Evolutionary conservation across 345 rosid genomes (phyloP).

Genomic region (Eucalyptus polyanthemos): DNA sequence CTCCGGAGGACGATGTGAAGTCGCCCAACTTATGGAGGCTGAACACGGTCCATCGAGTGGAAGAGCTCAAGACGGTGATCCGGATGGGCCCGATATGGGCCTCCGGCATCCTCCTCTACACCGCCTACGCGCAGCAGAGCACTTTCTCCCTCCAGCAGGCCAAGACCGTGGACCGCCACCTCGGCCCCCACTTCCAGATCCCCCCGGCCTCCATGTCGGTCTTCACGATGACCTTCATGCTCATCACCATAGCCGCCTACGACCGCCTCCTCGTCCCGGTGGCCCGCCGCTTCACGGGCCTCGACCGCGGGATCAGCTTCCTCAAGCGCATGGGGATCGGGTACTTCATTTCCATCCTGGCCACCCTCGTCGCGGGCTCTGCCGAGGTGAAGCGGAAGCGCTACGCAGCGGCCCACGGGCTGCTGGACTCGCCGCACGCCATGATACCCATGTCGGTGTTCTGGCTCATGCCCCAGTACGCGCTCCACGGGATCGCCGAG

Average conservation of each 20-base stretch:
- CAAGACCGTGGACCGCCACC: slow-evolving; percentile 71
- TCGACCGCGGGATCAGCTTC: slow-evolving; percentile 68
- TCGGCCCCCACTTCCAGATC: slow-evolving; percentile 57
- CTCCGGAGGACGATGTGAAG: slow-evolving; percentile 36
- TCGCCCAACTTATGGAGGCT: slow-evolving; percentile 57
- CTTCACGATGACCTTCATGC: slow-evolving; percentile 72
- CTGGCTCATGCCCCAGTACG: slow-evolving; percentile 72
- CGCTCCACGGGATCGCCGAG: slow-evolving; percentile 79
- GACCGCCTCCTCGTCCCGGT: slow-evolving; percentile 54
- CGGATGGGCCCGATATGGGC: slow-evolving; percentile 95
- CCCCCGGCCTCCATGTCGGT: slow-evolving; percentile 90
- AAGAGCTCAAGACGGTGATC: slow-evolving; percentile 64
- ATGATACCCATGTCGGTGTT: slow-evolving; percentile 54
- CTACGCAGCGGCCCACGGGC: slow-evolving; percentile 38
- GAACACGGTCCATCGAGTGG: slow-evolving; percentile 82
- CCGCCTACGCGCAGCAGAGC: slow-evolving; percentile 69
- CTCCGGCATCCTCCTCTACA: slow-evolving; percentile 63
- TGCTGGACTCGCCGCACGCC: slow-evolving; percentile 25
- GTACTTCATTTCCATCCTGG: slow-evolving; percentile 52
- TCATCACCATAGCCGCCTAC: slow-evolving; percentile 50
- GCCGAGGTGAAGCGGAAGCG: slow-evolving; percentile 53
- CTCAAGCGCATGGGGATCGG: slow-evolving; percentile 81
- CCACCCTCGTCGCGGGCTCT: slow-evolving; percentile 73
- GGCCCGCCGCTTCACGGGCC: slow-evolving; percentile 51
- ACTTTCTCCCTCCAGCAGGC: slow-evolving; percentile 87